A percentile compares a stretch with the other conserved stretches of the same genome.
phyloP scores from a whole-genome alignment of 2,329 filamentous ascomycete genomes.

The Blastomyces silverae region DNA sequence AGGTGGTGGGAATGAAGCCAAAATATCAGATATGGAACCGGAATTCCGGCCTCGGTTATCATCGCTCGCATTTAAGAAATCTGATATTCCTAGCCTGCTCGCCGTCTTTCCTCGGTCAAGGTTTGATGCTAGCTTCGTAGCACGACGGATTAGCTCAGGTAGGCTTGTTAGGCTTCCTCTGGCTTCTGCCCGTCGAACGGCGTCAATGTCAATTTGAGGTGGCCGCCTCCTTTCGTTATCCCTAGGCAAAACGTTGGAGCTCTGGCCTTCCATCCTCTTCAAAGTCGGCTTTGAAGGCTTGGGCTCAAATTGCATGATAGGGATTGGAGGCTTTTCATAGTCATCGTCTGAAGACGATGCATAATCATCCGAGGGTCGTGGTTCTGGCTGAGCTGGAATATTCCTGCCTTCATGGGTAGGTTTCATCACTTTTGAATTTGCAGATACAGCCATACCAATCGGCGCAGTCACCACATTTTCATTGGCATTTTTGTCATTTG shows the following conservation, averaged over 20 bases:
- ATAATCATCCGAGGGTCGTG: background rate
- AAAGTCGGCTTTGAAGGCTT: slow-evolving; percentile 16
- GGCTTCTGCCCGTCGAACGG: slow-evolving; percentile 70
- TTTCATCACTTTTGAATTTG: slow-evolving; percentile 1
- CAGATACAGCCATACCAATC: slow-evolving; percentile 5
- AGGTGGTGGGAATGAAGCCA: slow-evolving; percentile 59
- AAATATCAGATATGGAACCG: slow-evolving; percentile 56
- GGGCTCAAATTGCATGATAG: slow-evolving; percentile 19
- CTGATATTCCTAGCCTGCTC: slow-evolving; percentile 50
- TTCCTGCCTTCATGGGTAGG: background rate
- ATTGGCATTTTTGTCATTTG: background rate
- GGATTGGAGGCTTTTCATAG: slow-evolving; percentile 32
- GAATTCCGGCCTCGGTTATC: slow-evolving; percentile 39
- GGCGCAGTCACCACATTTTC: background rate
- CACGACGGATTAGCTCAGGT: slow-evolving; percentile 81
- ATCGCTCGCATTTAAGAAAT: slow-evolving; percentile 37
- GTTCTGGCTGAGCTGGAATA: background rate
- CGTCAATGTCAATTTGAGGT: slow-evolving; percentile 72
- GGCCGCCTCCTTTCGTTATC: slow-evolving; percentile 48
- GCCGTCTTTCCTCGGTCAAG: slow-evolving; percentile 73
- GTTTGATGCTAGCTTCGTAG: slow-evolving; percentile 77
- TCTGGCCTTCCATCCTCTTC: slow-evolving; percentile 24
- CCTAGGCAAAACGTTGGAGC: slow-evolving; percentile 22
- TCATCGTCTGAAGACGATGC: slow-evolving; percentile 27
- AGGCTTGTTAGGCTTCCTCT: slow-evolving; percentile 87